Base-by-base conservation (phyloP, 169 alveolate species). In the Cryptosporidium sp. region DNA sequence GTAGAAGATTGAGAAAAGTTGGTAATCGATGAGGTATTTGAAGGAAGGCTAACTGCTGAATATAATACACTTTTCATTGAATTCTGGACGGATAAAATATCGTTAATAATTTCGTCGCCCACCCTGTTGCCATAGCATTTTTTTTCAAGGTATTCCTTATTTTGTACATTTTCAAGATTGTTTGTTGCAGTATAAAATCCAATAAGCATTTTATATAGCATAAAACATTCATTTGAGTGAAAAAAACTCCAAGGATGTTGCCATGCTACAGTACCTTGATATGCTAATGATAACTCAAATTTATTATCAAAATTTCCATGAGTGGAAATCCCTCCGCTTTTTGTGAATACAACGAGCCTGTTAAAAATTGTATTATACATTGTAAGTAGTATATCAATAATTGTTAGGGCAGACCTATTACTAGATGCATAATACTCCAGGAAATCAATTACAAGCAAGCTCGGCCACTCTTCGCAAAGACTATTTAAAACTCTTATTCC, bases 221-320 rank as follows among this genome's bases (percentile, higher is more conserved):
- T 44, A 16, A 80, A 62, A n/a, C 89, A 80, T n/a, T 80, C 89
- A 29, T 80, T 60, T 9, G 89, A 80, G 26, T 80, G 89, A 26
- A 80, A 80, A 42, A 80, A 80, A 45, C 89, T 80, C 89, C 89
- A 80, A 6, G 89, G 89, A 29, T 80, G 89, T 23, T 80, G 89
- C 89, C 89, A 80, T 14, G 89, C 51, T 8, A 80, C 89, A 42
- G 80, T 80, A 4, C 89, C 89, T 67, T 80, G 89, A 67, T 80
- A 80, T 16, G 80, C 65, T n/a, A 80, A 31, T 61, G 89, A 44
- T 62, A 80, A 26, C 16, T 80, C 89, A 80, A 80, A 80, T 67
- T 80, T 80, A 51, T 80, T 80, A 26, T 80, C 89, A 65, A 61
- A 80, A 53, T 80, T 80, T n/a, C 89, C 89, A 80, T 80, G 72